Conservation (phyloP, 192 early-diverging fungal genomes). For the Podila epigama region DNA sequence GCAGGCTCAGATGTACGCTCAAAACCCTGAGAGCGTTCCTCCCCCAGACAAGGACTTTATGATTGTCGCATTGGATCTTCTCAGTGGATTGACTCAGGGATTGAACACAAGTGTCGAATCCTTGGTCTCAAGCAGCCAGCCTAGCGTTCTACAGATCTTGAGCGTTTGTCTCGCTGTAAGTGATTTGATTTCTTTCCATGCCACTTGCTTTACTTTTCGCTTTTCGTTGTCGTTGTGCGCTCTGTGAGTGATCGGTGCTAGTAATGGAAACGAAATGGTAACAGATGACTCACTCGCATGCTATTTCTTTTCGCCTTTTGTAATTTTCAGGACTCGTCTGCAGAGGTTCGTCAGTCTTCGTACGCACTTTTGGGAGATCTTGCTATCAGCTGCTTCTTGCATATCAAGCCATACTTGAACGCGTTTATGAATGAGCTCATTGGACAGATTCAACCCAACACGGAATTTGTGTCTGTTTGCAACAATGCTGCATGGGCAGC, state of each 20-base stretch:
- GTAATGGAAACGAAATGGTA: too few species aligned
- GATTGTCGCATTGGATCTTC: constrained; percentile 94
- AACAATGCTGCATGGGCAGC: constrained; percentile 99
- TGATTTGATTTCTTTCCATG: neutral
- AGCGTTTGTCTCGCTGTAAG: constrained; percentile 82
- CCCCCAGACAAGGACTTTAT: constrained; percentile 95
- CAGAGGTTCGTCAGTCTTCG: constrained; percentile 93
- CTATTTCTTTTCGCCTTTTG: neutral
- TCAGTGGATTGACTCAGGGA: constrained; percentile 94
- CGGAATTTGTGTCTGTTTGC: constrained; percentile 85
- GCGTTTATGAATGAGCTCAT: constrained; percentile 83
- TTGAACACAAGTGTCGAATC: constrained; percentile 78
- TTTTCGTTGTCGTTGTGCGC: neutral
- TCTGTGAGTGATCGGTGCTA: neutral
- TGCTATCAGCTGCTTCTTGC: constrained; percentile 87
- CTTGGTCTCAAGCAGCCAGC: constrained; percentile 76
- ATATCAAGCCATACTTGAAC: constrained; percentile 81
- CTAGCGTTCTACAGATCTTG: constrained; percentile 78
- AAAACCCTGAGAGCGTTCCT: constrained; percentile 60
- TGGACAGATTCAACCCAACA: constrained; percentile 74
- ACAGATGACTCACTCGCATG: too few species aligned
- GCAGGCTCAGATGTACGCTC: constrained; percentile 60
- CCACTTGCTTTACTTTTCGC: neutral
- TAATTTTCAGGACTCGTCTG: constrained; percentile 56
- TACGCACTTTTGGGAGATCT: constrained; percentile 98